Evolutionary conservation across 2,329 filamentous ascomycete genomes (phyloP), one percentile per base, ranked within the genome.

Genomic region (Cordyceps cicadae): DNA sequence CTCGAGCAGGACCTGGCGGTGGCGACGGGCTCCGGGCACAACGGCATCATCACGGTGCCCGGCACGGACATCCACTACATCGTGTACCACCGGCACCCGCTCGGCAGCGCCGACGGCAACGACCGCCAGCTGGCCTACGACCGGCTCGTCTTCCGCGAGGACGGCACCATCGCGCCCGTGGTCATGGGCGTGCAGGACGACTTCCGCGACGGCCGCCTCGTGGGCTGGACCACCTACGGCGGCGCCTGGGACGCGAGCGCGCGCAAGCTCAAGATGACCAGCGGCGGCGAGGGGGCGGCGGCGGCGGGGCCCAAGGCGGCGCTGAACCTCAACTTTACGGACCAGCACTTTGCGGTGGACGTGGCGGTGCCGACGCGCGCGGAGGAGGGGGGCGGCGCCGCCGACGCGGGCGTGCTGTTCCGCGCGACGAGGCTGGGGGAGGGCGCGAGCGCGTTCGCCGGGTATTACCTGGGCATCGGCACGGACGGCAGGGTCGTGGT

Each of bases 41-140:
- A 77, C 65, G 76, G 74, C 15, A 72, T 78, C 29, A 67, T 79
- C 34, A 75, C 76, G 59, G 71, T 79, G 2, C 77, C 76, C 0
- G 72, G 71, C 0, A 76, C 76, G 2, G 77, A 79, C 63, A 72
- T 77, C 29, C 79, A 76, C 73, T 78, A 77, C 66, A 78, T 80
- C 15, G 72, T 73, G 0, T 80, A 79, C 62, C 79, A 80, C 64
- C 77, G 78, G 1, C 67, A 67, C 37, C 75, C 74, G 8, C 70
- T 78, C 3, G 73, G 74, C 62, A 76, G 79, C 52, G 74, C 71
- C 1, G 72, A 74, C 59, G 74, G 73, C 39, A 77, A 81, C 62
- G 75, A 80, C 65, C 76, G 78, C 3, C 73, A 76, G 17, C 67
- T 77, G 3, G 77, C 76, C 39, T 79, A 80, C 56, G 78, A 81